Base-by-base conservation (phyloP, 78 protist species). In the Dictyostelium citrinum region DNA sequence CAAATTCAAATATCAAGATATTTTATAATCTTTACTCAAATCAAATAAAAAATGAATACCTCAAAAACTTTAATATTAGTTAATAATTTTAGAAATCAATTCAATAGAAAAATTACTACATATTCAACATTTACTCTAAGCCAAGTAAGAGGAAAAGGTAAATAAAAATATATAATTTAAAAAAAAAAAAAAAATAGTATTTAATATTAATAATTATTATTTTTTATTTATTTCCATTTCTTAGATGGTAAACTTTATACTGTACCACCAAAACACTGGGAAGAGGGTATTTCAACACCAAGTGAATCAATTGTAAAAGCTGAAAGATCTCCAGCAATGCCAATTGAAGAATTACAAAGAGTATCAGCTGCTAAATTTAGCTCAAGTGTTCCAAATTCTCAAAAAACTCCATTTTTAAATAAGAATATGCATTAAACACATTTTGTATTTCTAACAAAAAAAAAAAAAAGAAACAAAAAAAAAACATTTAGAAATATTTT, bases 301-400 rank as follows among this genome's bases (percentile, higher is more conserved):
- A 78, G 85, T 68, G 93, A 88, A 88, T 81, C 93, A 58, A 67
- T 76, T 46, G 77, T 88, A 22, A 88, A 88, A 37, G 93, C 93
- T 22, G 93, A 88, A 33, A 24, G 64, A 88, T 24, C 81, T 12
- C 41, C 84, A 67, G 0, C 27, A 7, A 10, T 33, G 6, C 70
- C 85, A 31, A 74, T 78, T 33, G 86, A 76, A 1, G 49, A 86
- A 86, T 22, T 86, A 10, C 92, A 86, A 86, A 86, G 35, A 43
- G 7, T 76, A 31, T 55, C 77, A 16, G 92, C 45, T 39, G 72
- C 68, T 35, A 51, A 64, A 29, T 51, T 76, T 74, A 33, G 45
- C 17, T 16, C 77, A 16, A 16, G 27, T 55, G 27, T 55, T 55
- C 64, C 64, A 55, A 55, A 55, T 55, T 55, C 64, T 55, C 64